Conservation (phyloP, 306 rosid genomes). For the Vachellia collinsii region DNA sequence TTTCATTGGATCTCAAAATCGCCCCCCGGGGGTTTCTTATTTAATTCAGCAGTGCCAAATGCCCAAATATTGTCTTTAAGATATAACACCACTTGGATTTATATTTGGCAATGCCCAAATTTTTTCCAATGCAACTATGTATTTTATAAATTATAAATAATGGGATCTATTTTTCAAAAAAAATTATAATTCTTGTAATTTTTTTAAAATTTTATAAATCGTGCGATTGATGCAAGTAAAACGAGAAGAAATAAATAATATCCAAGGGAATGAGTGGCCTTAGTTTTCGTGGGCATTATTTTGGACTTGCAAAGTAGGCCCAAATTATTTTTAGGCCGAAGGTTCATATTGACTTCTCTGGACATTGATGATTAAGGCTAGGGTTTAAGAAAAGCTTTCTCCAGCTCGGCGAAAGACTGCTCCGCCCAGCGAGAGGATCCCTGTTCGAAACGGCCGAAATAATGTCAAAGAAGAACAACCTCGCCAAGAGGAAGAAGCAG, state of each 20-base stretch:
- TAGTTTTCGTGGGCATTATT: background rate
- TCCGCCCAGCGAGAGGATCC: background rate
- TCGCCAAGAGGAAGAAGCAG: slow-evolving; percentile 75
- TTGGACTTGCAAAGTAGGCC: background rate
- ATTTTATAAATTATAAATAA: too few relatives aligned
- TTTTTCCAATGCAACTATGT: background rate
- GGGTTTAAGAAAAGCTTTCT: background rate
- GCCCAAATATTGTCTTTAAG: background rate
- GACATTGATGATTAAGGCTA: background rate
- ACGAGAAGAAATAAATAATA: background rate
- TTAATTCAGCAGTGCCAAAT: too few relatives aligned
- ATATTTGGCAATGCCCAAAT: too few relatives aligned
- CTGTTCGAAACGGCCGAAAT: background rate
- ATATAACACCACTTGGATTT: background rate
- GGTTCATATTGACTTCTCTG: background rate
- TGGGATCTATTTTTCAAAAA: too few relatives aligned
- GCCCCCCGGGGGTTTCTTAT: too few relatives aligned
- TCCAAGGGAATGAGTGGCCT: background rate
- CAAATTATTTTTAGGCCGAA: background rate
- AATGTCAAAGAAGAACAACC: slow-evolving; percentile 95
- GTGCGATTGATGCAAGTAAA: background rate
- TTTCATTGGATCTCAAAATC: too few relatives aligned
- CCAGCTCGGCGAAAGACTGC: background rate
- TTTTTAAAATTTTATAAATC: too few relatives aligned
- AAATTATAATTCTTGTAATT: too few relatives aligned